Percentiles rank a stretch among this genome's conserved stretches.
Conservation (phyloP, 768 basidiomycete genomes). For the Xerocomus brunneocitrinus region DNA sequence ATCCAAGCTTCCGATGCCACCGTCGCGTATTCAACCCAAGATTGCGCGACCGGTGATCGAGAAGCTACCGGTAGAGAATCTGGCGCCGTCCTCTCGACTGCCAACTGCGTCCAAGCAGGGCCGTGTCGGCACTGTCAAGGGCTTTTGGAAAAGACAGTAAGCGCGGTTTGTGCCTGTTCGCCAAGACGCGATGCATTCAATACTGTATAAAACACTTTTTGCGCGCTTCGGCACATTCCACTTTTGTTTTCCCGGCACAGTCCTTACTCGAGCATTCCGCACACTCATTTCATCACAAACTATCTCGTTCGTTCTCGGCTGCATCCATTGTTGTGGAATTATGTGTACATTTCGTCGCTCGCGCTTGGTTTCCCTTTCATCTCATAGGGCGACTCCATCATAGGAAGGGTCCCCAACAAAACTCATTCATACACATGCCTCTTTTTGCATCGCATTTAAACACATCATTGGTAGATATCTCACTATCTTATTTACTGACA, state of each 20-base stretch:
- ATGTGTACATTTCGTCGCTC: constrained; percentile 25
- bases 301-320: constrained; percentile 12
- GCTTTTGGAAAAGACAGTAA: constrained; percentile 30
- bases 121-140: constrained; percentile 26
- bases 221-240: neutral
- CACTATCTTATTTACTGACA: constrained; percentile 21
- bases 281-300: constrained; percentile 13
- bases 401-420: constrained; percentile 5
- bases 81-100: constrained; percentile 11
- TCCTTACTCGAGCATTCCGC: constrained; percentile 15
- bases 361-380: neutral
- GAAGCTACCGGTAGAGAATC: constrained; percentile 2
- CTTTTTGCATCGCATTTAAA: constrained; percentile 1
- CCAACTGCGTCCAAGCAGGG: constrained; percentile 21
- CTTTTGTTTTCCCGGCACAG: constrained; percentile 1
- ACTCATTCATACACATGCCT: constrained; percentile 1
- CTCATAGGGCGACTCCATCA: constrained; percentile 2
- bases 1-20: constrained; percentile 22
- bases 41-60: constrained; percentile 6
- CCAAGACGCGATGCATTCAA: too few species aligned
- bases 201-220: neutral
- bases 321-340: constrained; percentile 31
- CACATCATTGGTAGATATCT: constrained; percentile 16
- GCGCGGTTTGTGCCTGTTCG: neutral
- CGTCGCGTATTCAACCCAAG: constrained; percentile 12